Percentiles rank a stretch among this genome's conserved stretches.
Conservation (phyloP, 2,329 filamentous ascomycete species). For the Emydomyces testavorans region DNA sequence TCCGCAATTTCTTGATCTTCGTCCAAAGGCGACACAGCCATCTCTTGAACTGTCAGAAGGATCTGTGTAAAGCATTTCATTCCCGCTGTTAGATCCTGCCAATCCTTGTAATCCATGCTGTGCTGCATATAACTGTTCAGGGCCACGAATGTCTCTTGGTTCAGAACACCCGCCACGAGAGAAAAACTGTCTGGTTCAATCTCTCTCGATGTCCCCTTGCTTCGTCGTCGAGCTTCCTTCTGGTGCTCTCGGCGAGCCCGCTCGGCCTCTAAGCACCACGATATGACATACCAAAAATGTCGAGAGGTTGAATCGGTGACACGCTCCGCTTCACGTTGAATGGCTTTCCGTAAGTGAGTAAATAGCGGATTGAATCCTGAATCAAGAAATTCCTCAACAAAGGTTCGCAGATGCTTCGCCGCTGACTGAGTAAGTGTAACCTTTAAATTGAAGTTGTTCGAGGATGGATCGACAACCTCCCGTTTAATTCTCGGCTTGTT, state of each 20-base stretch:
- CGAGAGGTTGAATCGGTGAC: conserved; percentile 63
- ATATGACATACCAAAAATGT: conserved; percentile 84
- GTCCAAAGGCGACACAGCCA: conserved; percentile 70
- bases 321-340: conserved; percentile 79
- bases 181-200: conserved; percentile 65
- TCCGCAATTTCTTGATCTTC: conserved; percentile 98
- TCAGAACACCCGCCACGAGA: conserved; percentile 76
- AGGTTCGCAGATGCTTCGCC: conserved; percentile 63
- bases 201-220: conserved; percentile 40
- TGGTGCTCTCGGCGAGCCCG: conserved; percentile 55
- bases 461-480: conserved; percentile 48
- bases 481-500: conserved; percentile 61
- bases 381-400: conserved; percentile 89
- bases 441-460: conserved; percentile 63
- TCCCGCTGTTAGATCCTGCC: conserved; percentile 73
- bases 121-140: conserved; percentile 73
- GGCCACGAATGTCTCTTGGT: conserved; percentile 88
- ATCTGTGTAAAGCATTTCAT: conserved; percentile 96
- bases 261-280: conserved; percentile 88
- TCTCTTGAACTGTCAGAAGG: conserved; percentile 80
- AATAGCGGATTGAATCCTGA: conserved; percentile 92
- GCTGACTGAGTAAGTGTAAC: conserved; percentile 60
- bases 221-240: conserved; percentile 42
- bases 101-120: conserved; percentile 69
- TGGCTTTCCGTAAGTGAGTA: conserved; percentile 69